Percentiles rank a stretch among this genome's conserved stretches.
These are phyloP conservation scores for Kwoniella botswanensis DNA, from an alignment of 768 basidiomycete species.

Conservation along the genomic window DNA sequence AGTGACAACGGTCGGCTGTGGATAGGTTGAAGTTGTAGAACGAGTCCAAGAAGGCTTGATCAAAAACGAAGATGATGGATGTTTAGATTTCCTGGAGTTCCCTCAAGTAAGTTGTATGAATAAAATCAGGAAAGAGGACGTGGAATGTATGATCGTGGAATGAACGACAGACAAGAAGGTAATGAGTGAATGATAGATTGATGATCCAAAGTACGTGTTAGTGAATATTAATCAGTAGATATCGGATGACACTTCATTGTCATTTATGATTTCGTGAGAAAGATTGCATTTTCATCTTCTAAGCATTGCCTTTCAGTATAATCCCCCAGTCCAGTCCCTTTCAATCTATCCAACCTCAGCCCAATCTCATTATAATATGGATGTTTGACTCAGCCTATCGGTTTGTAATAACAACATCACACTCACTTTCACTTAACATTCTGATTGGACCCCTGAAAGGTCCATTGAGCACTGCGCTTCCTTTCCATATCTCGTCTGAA, in stretches of 20 bases:
- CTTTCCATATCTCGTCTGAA: background rate
- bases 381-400: background rate
- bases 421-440: background rate
- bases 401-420: background rate
- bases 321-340: background rate
- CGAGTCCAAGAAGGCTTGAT: background rate
- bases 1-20: conserved; percentile 10
- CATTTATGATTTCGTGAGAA: background rate
- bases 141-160: background rate
- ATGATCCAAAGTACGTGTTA: background rate
- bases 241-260: background rate
- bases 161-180: background rate
- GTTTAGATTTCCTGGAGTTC: background rate
- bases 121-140: background rate
- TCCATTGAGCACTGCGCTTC: background rate
- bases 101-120: background rate
- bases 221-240: background rate
- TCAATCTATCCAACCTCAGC: no score
- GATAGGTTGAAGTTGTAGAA: background rate
- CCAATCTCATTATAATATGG: background rate
- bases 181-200: background rate
- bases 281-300: background rate
- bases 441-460: background rate
- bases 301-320: background rate
- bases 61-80: background rate